These are phyloP conservation scores for Betula pendula DNA, from an alignment of 306 rosid species.

Conservation along the genomic window DNA sequence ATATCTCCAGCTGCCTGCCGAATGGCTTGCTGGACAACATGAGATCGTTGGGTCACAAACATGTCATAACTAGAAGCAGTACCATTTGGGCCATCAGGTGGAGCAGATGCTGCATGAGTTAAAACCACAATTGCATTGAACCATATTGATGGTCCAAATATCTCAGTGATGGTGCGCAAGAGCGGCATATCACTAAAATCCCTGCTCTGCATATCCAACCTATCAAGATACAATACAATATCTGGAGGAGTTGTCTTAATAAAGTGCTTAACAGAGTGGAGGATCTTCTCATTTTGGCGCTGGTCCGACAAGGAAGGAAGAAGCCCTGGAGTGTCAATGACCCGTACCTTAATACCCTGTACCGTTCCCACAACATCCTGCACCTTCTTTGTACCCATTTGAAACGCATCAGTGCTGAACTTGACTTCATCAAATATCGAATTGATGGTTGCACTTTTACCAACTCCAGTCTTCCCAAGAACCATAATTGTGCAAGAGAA, in stretches of 20 bases:
- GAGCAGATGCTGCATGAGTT: constrained; percentile 98
- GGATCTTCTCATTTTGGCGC: constrained; percentile 83
- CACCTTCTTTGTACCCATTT: constrained; percentile 84
- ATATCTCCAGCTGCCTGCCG: constrained; percentile 99
- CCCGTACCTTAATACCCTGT: constrained; percentile 92
- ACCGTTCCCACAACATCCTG: constrained; percentile 98
- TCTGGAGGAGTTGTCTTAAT: constrained; percentile 95
- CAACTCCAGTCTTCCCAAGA: constrained; percentile 96
- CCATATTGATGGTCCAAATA: constrained; percentile 95
- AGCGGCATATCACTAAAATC: constrained; percentile 97
- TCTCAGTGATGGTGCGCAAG: constrained; percentile 82
- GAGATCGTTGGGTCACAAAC: constrained; percentile 97
- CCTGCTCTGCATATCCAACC: constrained; percentile 92
- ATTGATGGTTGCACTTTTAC: constrained; percentile 97
- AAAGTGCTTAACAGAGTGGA: constrained; percentile 71
- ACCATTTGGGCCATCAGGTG: constrained; percentile 97
- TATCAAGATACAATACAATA: constrained; percentile 90
- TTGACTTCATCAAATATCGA: constrained; percentile 92
- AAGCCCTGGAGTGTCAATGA: constrained; percentile 97
- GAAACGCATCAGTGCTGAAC: constrained; percentile 88
- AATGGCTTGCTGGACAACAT: constrained; percentile 97
- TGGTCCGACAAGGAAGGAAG: constrained; percentile 88
- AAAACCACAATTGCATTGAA: constrained; percentile 96
- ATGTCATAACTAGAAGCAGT: constrained; percentile 86
- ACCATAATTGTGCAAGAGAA: constrained; percentile 97